A percentile compares a stretch with the other conserved stretches of the same genome.
Conservation (phyloP, 192 early-diverging fungal genomes). For the Coemansia umbellata region DNA sequence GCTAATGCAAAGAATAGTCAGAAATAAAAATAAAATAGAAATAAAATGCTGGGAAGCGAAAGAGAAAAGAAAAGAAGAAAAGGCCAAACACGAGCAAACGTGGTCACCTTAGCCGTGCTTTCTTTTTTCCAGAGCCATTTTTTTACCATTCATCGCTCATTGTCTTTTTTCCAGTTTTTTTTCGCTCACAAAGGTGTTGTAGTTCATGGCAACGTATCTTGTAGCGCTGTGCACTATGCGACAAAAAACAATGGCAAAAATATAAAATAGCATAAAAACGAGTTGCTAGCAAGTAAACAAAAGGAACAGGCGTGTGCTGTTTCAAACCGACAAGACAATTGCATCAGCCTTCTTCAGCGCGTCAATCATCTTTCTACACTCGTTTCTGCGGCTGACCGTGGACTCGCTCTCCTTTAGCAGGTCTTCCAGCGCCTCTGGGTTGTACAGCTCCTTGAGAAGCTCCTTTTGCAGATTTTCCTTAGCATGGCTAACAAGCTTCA, state of each 20-base stretch:
- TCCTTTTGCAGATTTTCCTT: constrained; percentile 96
- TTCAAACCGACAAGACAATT: constrained; percentile 44
- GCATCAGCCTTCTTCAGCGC: constrained; percentile 56
- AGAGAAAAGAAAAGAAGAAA: constrained; percentile 6
- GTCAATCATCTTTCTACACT: constrained; percentile 99
- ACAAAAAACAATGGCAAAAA: background rate
- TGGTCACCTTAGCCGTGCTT: no score
- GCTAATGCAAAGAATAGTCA: background rate
- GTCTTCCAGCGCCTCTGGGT: constrained; percentile 89
- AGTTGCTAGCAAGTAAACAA: no score
- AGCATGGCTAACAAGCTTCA: constrained; percentile 85
- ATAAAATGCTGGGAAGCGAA: background rate
- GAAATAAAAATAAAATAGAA: constrained; percentile 1
- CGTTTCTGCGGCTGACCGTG: constrained; percentile 83
- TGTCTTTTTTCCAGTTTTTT: no score
- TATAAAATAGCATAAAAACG: background rate
- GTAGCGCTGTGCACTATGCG: background rate
- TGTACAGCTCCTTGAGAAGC: constrained; percentile 93
- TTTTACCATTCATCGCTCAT: no score
- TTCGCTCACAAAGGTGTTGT: no score
- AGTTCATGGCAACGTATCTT: no score
- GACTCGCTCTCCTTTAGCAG: constrained; percentile 93
- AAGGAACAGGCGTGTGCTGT: no score
- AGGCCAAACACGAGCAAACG: no score
- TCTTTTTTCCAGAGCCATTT: no score